A percentile compares a stretch with the other conserved stretches of the same genome.
These are phyloP conservation scores for Sphagnum fallax DNA, from an alignment of 228 moss, liverwort and hornwort genomes.

Conservation along the genomic window DNA sequence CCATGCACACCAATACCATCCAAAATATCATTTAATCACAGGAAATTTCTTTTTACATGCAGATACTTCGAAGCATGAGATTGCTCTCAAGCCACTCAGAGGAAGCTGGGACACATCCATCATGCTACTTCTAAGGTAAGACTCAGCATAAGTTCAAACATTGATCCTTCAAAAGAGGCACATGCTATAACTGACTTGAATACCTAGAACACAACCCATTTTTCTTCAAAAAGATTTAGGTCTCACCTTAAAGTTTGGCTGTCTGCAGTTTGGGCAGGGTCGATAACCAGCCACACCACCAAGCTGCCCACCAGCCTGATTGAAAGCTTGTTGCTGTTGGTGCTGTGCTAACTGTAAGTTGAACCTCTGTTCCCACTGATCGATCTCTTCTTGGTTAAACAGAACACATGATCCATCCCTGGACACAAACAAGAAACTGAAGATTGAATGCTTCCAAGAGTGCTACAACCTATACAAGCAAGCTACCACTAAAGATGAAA, in stretches of 20 bases:
- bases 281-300: not conserved
- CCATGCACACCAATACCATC: too few relatives aligned
- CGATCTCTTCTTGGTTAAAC: slow-evolving; percentile 40
- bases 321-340: slow-evolving; percentile 26
- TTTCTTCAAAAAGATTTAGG: too few relatives aligned
- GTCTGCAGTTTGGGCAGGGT: slow-evolving; percentile 66
- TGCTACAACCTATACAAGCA: not conserved
- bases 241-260: slow-evolving; percentile 45
- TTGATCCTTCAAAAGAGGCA: too few relatives aligned
- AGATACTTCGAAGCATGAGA: too few relatives aligned
- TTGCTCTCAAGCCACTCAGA: too few relatives aligned
- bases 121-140: too few relatives aligned
- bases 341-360: slow-evolving; percentile 20
- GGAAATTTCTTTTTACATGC: too few relatives aligned
- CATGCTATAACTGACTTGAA: too few relatives aligned
- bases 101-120: too few relatives aligned
- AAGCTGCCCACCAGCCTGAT: slow-evolving; percentile 13
- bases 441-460: not conserved
- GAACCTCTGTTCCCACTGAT: slow-evolving; percentile 41
- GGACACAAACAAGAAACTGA: not conserved
- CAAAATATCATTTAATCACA: too few relatives aligned
- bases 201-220: too few relatives aligned
- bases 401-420: slow-evolving; percentile 45
- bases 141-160: too few relatives aligned
- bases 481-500: not conserved